A percentile compares a stretch with the other conserved stretches of the same genome.
These are phyloP conservation scores for Pseudogymnoascus sp. DNA, from an alignment of 2,329 filamentous ascomycete genomes.

Conservation along the genomic window DNA sequence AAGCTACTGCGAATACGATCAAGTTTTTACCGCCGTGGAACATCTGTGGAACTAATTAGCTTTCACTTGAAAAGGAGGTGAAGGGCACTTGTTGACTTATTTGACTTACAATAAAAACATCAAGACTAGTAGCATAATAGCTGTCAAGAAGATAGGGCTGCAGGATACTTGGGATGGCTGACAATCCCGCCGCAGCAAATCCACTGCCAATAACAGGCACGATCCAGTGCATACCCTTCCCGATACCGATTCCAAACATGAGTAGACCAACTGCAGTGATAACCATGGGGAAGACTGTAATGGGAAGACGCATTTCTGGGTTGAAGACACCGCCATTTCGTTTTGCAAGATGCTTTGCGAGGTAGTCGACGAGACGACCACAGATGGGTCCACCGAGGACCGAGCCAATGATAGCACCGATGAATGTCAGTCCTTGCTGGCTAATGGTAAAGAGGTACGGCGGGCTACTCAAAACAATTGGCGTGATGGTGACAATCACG, in stretches of 20 bases:
- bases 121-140: slow-evolving; percentile 4
- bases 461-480: no score
- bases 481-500: no score
- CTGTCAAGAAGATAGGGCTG: slow-evolving; percentile 37
- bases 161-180: slow-evolving; percentile 36
- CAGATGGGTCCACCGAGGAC: slow-evolving; percentile 35
- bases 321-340: slow-evolving; percentile 37
- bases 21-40: no score
- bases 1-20: no score
- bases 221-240: slow-evolving; percentile 35
- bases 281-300: slow-evolving; percentile 34
- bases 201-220: slow-evolving; percentile 40
- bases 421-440: no score
- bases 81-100: no score
- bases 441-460: no score
- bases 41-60: no score
- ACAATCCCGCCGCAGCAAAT: slow-evolving; percentile 37
- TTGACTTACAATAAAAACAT: neutral
- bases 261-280: slow-evolving; percentile 37
- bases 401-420: slow-evolving; percentile 31
- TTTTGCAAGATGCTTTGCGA: slow-evolving; percentile 35
- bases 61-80: no score
- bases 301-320: slow-evolving; percentile 37
- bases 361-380: slow-evolving; percentile 37
- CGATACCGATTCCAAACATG: slow-evolving; percentile 38